Conservation (phyloP, 768 basidiomycete genomes). For the Serendipita vermifera region DNA sequence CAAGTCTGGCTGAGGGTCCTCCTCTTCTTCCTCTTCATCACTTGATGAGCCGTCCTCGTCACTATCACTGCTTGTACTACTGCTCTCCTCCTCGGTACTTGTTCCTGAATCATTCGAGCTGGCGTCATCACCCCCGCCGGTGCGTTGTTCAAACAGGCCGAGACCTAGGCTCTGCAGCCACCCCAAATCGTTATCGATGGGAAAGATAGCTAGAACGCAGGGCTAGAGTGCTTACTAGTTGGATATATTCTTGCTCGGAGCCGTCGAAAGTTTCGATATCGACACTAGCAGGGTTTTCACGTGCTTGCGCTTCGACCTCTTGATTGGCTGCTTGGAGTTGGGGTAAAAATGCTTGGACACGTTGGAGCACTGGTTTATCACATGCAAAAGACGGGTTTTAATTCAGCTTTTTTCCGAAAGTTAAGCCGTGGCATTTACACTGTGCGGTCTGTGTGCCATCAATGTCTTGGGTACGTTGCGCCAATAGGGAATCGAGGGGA, state of each 20-base stretch:
- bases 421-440: no score
- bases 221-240: constrained; percentile 41
- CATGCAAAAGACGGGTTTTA: no score
- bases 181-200: not conserved
- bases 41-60: not conserved
- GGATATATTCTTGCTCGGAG: constrained; percentile 41
- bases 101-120: not conserved
- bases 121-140: not conserved
- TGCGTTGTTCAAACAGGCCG: constrained; percentile 39
- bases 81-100: not conserved
- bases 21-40: not conserved
- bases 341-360: constrained; percentile 56
- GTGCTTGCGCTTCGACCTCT: constrained; percentile 33
- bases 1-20: not conserved
- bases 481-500: no score
- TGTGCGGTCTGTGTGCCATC: no score
- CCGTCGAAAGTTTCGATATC: constrained; percentile 53
- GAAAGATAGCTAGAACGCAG: constrained; percentile 5
- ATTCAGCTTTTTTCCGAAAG: no score
- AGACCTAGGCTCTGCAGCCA: constrained; percentile 45
- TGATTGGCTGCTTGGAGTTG: constrained; percentile 52
- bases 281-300: constrained; percentile 42
- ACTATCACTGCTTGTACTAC: not conserved
- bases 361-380: constrained; percentile 55
- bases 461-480: no score